phyloP scores from a whole-genome alignment of 2,329 filamentous ascomycete species.

The Aspergillus pseudoterreus region DNA sequence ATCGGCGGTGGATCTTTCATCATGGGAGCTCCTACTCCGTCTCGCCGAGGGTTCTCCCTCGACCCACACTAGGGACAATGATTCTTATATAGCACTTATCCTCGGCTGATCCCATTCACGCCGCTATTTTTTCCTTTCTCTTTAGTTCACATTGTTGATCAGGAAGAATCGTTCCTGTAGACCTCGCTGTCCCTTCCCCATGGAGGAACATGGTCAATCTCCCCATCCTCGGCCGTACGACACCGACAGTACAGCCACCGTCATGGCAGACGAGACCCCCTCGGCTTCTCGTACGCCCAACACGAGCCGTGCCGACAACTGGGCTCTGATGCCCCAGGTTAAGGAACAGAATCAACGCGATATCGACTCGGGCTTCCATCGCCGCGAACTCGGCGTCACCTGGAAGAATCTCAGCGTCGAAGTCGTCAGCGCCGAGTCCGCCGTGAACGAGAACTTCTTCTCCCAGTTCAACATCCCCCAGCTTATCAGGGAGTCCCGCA shows the following conservation, averaged over 20 bases:
- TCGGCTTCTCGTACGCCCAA: constrained; percentile 8
- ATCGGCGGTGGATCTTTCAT: no score
- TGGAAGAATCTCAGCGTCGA: constrained; percentile 64
- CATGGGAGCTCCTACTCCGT: no score
- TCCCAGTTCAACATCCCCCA: constrained; percentile 57
- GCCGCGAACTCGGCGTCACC: constrained; percentile 58
- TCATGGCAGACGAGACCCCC: constrained; percentile 22
- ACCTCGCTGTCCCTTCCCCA: background rate
- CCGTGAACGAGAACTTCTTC: constrained; percentile 62
- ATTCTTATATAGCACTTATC: no score
- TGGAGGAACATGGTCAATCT: constrained; percentile 10
- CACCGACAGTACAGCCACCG: constrained; percentile 25
- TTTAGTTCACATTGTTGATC: no score
- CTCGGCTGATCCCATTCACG: no score
- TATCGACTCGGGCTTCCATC: constrained; percentile 45
- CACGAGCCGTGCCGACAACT: constrained; percentile 36
- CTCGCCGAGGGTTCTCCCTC: no score
- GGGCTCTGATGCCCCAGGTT: constrained; percentile 50
- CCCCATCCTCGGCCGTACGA: constrained; percentile 15
- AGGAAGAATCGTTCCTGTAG: no score
- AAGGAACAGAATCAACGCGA: constrained; percentile 44
- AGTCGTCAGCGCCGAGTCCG: constrained; percentile 58
- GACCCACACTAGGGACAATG: no score
- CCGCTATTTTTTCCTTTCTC: no score
- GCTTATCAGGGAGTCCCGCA: constrained; percentile 50